phyloP scores from a whole-genome alignment of 2,329 filamentous ascomycete genomes.

The Neoscytalidium dimidiatum region DNA sequence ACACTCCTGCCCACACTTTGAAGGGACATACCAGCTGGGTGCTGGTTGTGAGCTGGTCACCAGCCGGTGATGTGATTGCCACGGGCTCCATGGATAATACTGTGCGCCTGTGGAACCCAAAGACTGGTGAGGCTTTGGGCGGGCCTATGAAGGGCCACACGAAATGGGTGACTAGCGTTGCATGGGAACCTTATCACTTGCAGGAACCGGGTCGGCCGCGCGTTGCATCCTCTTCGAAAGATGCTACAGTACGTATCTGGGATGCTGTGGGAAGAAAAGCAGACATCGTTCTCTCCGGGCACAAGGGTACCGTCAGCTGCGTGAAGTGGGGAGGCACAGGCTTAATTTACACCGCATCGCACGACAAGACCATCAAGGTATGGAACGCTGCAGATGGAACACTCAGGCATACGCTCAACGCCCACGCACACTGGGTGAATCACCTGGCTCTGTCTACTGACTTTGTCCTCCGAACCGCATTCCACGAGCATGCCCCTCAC shows the following conservation, averaged over 20 bases:
- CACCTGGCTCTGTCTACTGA: conserved; percentile 92
- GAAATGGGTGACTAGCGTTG: conserved; percentile 84
- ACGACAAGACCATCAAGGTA: conserved; percentile 89
- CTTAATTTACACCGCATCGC: conserved; percentile 56
- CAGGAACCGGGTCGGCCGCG: conserved; percentile 73
- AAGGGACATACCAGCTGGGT: conserved; percentile 92
- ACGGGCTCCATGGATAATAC: conserved; percentile 94
- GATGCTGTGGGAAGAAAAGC: conserved; percentile 75
- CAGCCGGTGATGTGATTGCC: conserved; percentile 77
- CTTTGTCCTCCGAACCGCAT: conserved; percentile 82
- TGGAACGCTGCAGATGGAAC: conserved; percentile 83
- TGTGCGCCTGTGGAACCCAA: conserved; percentile 85
- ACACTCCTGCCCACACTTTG: conserved; percentile 82
- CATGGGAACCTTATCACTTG: conserved; percentile 92
- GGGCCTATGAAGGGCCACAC: conserved; percentile 78
- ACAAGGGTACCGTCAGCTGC: conserved; percentile 86
- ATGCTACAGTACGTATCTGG: conserved; percentile 86
- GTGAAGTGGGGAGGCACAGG: conserved; percentile 94
- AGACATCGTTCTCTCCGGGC: conserved; percentile 81
- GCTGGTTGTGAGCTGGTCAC: conserved; percentile 81
- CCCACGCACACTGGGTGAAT: conserved; percentile 94
- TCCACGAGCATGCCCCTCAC: conserved; percentile 69
- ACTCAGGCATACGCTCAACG: conserved; percentile 73
- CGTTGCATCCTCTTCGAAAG: conserved; percentile 85
- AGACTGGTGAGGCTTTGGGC: conserved; percentile 73